Evolutionary conservation across 2,329 filamentous ascomycete genomes (phyloP).

Genomic region (Aspergillus sp.): DNA sequence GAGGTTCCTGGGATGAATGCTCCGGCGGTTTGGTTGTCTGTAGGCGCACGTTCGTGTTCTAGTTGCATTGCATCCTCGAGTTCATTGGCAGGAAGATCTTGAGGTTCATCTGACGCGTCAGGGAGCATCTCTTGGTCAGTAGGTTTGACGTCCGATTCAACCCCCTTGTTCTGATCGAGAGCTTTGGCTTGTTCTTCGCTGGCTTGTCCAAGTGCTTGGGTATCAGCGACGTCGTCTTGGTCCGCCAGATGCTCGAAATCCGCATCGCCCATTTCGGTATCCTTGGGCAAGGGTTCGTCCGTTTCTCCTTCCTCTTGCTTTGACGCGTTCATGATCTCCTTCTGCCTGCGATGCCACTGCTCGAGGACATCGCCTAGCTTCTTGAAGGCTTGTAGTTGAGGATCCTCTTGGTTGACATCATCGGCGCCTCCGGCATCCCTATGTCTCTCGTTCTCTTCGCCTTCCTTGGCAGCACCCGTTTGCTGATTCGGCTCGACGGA

Average conservation of each 20-base stretch:
- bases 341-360: conserved; percentile 87
- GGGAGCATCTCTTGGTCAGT: conserved; percentile 63
- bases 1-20: conserved; percentile 60
- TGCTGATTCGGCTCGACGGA: conserved; percentile 53
- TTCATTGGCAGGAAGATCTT: conserved; percentile 49
- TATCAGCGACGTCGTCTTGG: conserved; percentile 79
- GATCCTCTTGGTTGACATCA: conserved; percentile 41
- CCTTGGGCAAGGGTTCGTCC: conserved; percentile 57
- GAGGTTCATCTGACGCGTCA: conserved; percentile 50
- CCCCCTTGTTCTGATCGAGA: conserved; percentile 85
- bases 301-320: conserved; percentile 56
- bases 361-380: conserved; percentile 93
- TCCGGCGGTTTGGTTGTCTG: conserved; percentile 45
- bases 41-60: conserved; percentile 39
- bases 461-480: conserved; percentile 46
- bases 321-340: conserved; percentile 71
- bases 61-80: conserved; percentile 53
- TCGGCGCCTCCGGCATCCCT: conserved; percentile 43
- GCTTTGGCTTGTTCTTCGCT: conserved; percentile 84
- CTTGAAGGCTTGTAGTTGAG: conserved; percentile 76
- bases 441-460: conserved; percentile 43
- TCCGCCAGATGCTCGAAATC: conserved; percentile 94
- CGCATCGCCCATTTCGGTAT: conserved; percentile 74
- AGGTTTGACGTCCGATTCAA: conserved; percentile 67
- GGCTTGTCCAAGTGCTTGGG: conserved; percentile 88